A percentile compares a stretch with the other conserved stretches of the same genome.
phyloP scores from a whole-genome alignment of 163 green algal species.

The Prototheca wickerhamii region DNA sequence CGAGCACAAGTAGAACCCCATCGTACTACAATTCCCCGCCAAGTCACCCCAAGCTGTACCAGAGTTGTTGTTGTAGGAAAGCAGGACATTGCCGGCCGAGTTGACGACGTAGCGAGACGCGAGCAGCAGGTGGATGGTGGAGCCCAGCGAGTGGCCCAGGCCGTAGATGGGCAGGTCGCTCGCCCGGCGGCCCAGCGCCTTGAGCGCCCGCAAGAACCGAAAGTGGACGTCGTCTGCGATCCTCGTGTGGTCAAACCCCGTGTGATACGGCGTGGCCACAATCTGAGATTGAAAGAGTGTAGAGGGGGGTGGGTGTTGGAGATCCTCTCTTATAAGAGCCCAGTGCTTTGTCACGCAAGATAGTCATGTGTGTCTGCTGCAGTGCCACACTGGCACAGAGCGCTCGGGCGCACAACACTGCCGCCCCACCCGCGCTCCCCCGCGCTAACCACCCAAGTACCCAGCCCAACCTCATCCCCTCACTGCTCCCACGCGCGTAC shows the following conservation, averaged over 20 bases:
- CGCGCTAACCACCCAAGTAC: too few species aligned
- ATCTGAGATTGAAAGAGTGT: constrained; percentile 18
- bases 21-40: too few species aligned
- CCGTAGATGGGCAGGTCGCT: constrained; percentile 37
- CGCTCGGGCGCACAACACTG: too few species aligned
- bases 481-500: neutral
- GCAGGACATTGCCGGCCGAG: constrained; percentile 37
- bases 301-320: neutral
- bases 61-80: constrained; percentile 79
- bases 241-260: constrained; percentile 64
- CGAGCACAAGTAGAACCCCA: too few species aligned
- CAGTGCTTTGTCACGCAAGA: too few species aligned
- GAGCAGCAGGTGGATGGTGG: constrained; percentile 67
- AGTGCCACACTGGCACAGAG: too few species aligned
- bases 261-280: constrained; percentile 63
- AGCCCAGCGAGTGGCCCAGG: constrained; percentile 71
- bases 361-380: too few species aligned
- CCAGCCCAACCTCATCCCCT: neutral
- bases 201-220: constrained; percentile 32
- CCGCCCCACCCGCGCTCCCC: too few species aligned
- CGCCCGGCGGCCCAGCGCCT: constrained; percentile 29
- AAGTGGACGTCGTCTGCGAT: constrained; percentile 32
- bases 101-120: constrained; percentile 31
- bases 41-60: too few species aligned
- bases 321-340: too few species aligned